Evolutionary conservation across 2,329 filamentous ascomycete genomes (phyloP), one percentile per base, ranked within the genome.

Genomic region (Phialophora macrospora): DNA sequence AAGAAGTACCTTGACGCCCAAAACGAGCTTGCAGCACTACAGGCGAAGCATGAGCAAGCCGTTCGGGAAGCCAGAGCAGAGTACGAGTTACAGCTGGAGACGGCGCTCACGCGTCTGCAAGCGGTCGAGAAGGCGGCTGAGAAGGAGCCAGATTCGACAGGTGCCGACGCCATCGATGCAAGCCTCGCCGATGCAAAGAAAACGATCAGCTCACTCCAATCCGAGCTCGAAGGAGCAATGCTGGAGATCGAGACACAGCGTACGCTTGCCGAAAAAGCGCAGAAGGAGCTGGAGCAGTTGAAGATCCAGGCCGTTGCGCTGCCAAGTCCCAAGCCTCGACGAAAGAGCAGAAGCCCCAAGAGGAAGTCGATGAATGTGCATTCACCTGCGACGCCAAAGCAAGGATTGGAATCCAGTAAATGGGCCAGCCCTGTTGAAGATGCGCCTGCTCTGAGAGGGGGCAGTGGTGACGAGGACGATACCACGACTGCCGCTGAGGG

Each of bases 351-450:
- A 54, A 70, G 56, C 68, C 72, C 49, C 65, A 71, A 68, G 44
- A 60, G 69, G 24, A 68, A 69, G 32, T 63, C 67, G 11, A 54
- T 62, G 48, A 70, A 60, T 55, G 34, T 63, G 14, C 64, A 72
- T 48, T 61, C 70, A 12, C 65, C 70, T 11, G 70, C 72, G 14
- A 76, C 76, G 34, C 30, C 59, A 14, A 65, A 64, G 26, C 26
- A 26, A 38, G 67, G 69, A 3, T 68, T 81, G 48, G 73, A 75
- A 24, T 75, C 75, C 32, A 81, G 80, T 73, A 77, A 76, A 66
- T 81, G 79, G 80, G 79, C 80, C 26, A 72, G 72, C 41, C 24
- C 56, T 32, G 68, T 64, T 32, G 66, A 68, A 7, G 65, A 62
- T 32, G 64, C 62, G 7, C 32, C 65, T 34, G 34, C 52, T 55